Evolutionary conservation across 352 stramenopile genomes (phyloP).

Genomic region (Pythium scleroteichum): DNA sequence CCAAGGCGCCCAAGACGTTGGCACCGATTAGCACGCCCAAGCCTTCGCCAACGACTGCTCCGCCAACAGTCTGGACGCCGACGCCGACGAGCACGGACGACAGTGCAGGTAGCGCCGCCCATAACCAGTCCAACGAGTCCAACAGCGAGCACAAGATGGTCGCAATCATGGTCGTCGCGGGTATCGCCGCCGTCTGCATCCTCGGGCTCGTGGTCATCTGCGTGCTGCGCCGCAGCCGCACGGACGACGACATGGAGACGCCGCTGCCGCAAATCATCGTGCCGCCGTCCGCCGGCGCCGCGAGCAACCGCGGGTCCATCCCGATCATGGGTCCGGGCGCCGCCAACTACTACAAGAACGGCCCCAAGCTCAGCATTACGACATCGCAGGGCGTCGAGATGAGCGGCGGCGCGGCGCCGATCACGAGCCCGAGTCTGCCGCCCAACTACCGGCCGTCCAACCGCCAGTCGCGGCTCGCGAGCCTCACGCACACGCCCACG

Average conservation of each 20-base stretch:
- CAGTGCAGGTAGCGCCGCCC: not conserved
- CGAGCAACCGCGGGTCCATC: conserved; percentile 4
- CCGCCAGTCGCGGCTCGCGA: conserved; percentile 18
- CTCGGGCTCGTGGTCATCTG: conserved; percentile 28
- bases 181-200: conserved; percentile 25
- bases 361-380: conserved; percentile 20
- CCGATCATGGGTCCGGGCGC: conserved; percentile 19
- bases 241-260: conserved; percentile 21
- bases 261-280: conserved; percentile 13
- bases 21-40: conserved; percentile 1
- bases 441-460: conserved; percentile 22
- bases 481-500: conserved; percentile 14
- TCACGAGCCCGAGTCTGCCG: conserved; percentile 25
- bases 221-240: conserved; percentile 24
- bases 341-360: conserved; percentile 23
- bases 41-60: not conserved
- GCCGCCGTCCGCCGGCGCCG: not conserved
- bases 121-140: conserved; percentile 2
- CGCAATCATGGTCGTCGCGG: conserved; percentile 24
- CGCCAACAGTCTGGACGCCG: conserved; percentile 3
- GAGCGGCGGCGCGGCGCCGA: not conserved
- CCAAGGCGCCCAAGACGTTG: conserved; percentile 12
- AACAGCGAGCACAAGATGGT: conserved; percentile 22
- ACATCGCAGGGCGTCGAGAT: conserved; percentile 10
- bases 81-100: conserved; percentile 10